phyloP scores from a whole-genome alignment of 352 stramenopile species.

The Pythium scleroteichum region DNA sequence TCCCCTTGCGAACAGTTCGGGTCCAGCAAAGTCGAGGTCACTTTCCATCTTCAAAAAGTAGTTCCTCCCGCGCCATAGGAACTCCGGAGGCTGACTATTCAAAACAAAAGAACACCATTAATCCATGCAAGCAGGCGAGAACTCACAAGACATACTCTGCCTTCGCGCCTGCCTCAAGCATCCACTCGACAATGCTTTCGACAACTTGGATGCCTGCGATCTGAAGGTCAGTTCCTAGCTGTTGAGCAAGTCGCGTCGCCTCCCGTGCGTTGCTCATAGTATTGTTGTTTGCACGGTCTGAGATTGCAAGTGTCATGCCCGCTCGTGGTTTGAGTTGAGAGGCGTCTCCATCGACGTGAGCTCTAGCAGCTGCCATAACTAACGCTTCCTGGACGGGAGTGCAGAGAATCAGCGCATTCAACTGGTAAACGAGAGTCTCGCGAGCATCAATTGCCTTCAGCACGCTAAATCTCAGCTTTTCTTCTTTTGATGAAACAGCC shows the following conservation, averaged over 20 bases:
- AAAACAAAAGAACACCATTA: neutral
- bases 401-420: slow-evolving; percentile 70
- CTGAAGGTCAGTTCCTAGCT: slow-evolving; percentile 65
- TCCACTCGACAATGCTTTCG: slow-evolving; percentile 79
- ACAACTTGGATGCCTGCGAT: slow-evolving; percentile 70
- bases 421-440: slow-evolving; percentile 69
- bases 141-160: slow-evolving; percentile 48
- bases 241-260: slow-evolving; percentile 67
- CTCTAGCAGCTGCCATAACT: slow-evolving; percentile 51
- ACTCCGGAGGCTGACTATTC: slow-evolving; percentile 56
- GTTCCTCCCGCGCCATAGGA: slow-evolving; percentile 70
- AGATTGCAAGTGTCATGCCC: slow-evolving; percentile 23
- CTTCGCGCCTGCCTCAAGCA: slow-evolving; percentile 70
- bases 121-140: too few species aligned
- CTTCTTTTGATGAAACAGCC: slow-evolving; percentile 45
- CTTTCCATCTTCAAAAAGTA: slow-evolving; percentile 77
- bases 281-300: neutral
- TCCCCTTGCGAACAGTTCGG: slow-evolving; percentile 49
- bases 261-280: slow-evolving; percentile 69
- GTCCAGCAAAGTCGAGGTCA: slow-evolving; percentile 70
- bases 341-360: slow-evolving; percentile 10
- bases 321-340: slow-evolving; percentile 22
- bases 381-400: slow-evolving; percentile 60
- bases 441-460: slow-evolving; percentile 65
- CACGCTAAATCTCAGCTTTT: slow-evolving; percentile 72